These are phyloP conservation scores for Mikania micrantha DNA, from an alignment of 129 eudicot genomes.

Conservation along the genomic window DNA sequence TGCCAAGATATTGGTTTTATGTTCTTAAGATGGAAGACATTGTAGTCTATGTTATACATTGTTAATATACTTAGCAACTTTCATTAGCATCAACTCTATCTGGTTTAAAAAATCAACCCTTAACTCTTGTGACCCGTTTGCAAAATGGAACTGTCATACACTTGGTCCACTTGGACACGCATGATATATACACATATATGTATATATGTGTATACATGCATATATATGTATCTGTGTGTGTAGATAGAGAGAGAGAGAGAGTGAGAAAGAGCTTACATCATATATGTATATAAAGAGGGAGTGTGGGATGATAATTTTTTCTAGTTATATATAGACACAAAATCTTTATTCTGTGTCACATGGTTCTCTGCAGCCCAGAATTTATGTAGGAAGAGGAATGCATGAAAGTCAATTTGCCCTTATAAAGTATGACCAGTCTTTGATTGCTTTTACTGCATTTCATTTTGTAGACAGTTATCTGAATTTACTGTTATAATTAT, in stretches of 20 bases:
- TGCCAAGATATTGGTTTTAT: not conserved
- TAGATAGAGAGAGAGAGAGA: not conserved
- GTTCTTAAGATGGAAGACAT: constrained; percentile 7
- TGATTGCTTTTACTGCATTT: constrained; percentile 4
- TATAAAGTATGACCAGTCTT: constrained; percentile 46
- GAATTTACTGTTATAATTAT: constrained; percentile 5
- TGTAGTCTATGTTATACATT: not conserved
- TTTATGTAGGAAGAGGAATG: constrained; percentile 99
- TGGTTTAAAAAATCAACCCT: not conserved
- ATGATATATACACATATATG: not conserved
- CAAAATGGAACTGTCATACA: not conserved
- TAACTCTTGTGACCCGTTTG: not conserved
- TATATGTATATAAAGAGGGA: not conserved
- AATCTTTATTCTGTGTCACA: constrained; percentile 2
- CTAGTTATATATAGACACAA: not conserved
- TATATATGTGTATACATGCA: not conserved
- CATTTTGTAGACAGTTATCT: not conserved
- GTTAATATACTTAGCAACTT: not conserved
- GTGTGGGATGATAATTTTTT: not conserved
- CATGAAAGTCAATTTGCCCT: constrained; percentile 98
- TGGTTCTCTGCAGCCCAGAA: constrained; percentile 69
- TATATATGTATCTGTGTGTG: not conserved
- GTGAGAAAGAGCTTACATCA: not conserved
- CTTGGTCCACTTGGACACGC: not conserved
- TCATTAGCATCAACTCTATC: not conserved